Evolutionary conservation across 1,284 basidiomycete species (phyloP).

Genomic region (Neolentinus lepideus): DNA sequence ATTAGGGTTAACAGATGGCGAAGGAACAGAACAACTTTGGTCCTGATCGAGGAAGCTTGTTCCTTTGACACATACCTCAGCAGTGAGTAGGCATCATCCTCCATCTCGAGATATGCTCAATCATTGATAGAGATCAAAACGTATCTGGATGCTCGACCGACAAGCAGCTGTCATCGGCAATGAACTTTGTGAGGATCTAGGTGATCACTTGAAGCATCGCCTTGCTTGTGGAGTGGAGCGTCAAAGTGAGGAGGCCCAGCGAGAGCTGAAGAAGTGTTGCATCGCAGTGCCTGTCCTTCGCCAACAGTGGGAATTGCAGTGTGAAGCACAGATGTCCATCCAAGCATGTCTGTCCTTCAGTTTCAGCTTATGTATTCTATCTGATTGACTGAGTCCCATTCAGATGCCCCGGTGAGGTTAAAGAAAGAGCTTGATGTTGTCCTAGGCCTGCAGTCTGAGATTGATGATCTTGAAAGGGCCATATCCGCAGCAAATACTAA

Average conservation of each 20-base stretch:
- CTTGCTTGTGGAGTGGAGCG: not conserved
- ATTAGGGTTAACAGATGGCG: conserved; percentile 13
- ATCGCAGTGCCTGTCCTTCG: conserved; percentile 13
- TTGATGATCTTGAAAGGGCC: conserved; percentile 19
- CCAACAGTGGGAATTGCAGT: conserved; percentile 24
- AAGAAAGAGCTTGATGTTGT: conserved; percentile 31
- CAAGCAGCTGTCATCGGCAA: conserved; percentile 4
- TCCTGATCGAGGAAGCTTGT: conserved; percentile 15
- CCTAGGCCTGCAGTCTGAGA: conserved; percentile 24
- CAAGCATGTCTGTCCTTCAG: conserved; percentile 18
- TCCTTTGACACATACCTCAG: conserved; percentile 21
- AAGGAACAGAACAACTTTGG: conserved; percentile 15
- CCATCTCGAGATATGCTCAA: not conserved
- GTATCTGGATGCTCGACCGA: conserved; percentile 9
- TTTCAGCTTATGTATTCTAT: not conserved
- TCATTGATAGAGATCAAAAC: not conserved
- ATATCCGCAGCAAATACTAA: conserved; percentile 12
- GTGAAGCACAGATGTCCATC: conserved; percentile 21
- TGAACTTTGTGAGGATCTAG: conserved; percentile 6
- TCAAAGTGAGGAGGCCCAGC: too few species aligned
- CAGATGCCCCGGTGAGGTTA: conserved; percentile 24
- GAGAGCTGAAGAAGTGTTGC: conserved; percentile 6
- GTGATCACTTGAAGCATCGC: not conserved
- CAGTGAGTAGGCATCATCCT: conserved; percentile 6
- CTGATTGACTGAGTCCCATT: too few species aligned